Evolutionary conservation across 2,329 filamentous ascomycete genomes (phyloP).

Genomic region (Beauveria rudraprayagi): DNA sequence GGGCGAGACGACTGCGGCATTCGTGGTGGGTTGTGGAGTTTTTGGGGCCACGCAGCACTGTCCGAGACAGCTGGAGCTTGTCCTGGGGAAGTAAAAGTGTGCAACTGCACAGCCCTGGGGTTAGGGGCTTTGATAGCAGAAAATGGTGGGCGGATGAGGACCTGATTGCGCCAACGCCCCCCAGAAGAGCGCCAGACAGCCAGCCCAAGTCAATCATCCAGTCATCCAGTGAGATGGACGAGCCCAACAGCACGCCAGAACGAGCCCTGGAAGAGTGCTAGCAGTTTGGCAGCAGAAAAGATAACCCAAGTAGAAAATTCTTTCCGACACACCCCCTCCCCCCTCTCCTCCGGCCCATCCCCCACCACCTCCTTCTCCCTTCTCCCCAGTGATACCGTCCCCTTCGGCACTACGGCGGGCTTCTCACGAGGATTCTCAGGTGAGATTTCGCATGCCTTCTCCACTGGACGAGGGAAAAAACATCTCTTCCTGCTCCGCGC

Average conservation of each 20-base stretch:
- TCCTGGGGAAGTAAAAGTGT: neutral
- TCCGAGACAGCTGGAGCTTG: constrained; percentile 1
- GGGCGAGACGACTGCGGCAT: constrained; percentile 7
- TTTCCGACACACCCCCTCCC: neutral
- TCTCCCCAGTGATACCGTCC: neutral
- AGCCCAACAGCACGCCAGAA: neutral
- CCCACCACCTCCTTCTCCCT: neutral
- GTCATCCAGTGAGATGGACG: neutral
- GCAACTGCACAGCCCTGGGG: neutral
- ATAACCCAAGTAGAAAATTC: neutral
- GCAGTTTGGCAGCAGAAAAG: too few relatives aligned
- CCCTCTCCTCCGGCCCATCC: neutral
- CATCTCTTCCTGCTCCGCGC: neutral
- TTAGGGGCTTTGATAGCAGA: neutral
- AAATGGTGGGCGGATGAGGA: neutral
- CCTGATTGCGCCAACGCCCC: constrained; percentile 1
- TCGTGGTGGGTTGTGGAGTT: constrained; percentile 7
- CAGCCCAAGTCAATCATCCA: neutral
- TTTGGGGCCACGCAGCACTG: neutral
- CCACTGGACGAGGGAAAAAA: neutral
- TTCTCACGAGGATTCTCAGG: constrained; percentile 9
- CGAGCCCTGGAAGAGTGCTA: neutral
- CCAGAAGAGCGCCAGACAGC: neutral
- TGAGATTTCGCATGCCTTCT: constrained; percentile 7
- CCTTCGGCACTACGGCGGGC: constrained; percentile 9